Base-by-base conservation (phyloP, 768 basidiomycete genomes). In the Tylopilus sp. region DNA sequence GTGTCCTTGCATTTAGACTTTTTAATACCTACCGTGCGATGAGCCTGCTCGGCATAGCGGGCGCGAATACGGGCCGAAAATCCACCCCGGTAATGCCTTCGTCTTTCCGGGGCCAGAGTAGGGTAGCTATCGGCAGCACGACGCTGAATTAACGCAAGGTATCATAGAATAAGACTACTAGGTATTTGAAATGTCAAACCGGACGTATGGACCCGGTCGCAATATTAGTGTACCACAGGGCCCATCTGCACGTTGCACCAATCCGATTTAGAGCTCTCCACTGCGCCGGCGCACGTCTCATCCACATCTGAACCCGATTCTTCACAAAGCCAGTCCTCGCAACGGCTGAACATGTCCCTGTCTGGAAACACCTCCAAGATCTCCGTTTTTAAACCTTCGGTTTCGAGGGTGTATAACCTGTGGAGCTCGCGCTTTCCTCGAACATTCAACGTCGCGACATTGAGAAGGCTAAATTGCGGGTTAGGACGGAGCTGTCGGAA, bases 291-390 rank as follows among this genome's bases (percentile, higher is more conserved):
- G 14, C 55, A 56, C 3, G 43, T 36, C 43, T 10, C 56, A 11
- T 61, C 54, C 8, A 53, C n/a, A 7, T 59, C 52, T 3, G 42
- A 19, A 7, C 57, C 52, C 2, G 42, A 19, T 24, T 54, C 55
- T 13, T 62, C 64, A 12, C 48, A 52, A 21, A 87, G 70, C 85
- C 85, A 87, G 14, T 70, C 66, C 28, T 79, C 78, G 16, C 81
- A 81, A 4, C 63, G 65, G 14, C 70, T 55, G 57, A 88, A 88
- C 85, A 89, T 87, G 11, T 81, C 77, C 31, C 87, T 68, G 38
- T 81, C 79, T 1, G 83, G 81, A 64, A 88, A 89, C 6, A 84
- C 80, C 59, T 88, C 87, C 52, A 82, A 64, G 44, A 89, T 87
- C 53, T 86, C 83, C 60, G 84, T 82, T 45, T 79, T 74, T 63